phyloP scores from a whole-genome alignment of 2,329 filamentous ascomycete species.

The Venturia oleaginea region DNA sequence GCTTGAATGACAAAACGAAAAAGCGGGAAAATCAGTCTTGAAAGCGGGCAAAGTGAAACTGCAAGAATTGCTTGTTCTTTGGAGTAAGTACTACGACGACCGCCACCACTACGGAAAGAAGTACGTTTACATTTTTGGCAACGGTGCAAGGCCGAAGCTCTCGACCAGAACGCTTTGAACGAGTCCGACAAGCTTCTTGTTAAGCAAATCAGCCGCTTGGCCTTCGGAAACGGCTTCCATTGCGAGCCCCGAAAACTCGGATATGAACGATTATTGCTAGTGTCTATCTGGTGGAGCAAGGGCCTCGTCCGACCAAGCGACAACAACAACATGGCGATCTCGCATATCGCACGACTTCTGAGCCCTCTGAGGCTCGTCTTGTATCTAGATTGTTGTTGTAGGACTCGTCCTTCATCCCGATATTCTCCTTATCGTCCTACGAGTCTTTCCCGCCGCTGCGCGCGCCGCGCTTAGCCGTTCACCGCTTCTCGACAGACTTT shows the following conservation, averaged over 20 bases:
- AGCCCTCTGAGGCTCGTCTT: too few relatives aligned
- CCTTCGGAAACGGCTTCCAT: background rate
- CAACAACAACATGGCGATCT: too few relatives aligned
- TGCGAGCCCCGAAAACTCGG: background rate
- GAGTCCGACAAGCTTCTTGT: background rate
- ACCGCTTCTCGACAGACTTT: too few relatives aligned
- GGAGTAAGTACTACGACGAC: background rate
- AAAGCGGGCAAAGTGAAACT: background rate
- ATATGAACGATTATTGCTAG: background rate
- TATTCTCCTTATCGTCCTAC: too few relatives aligned
- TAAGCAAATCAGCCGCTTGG: background rate
- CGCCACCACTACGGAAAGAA: background rate
- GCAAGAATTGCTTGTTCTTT: background rate
- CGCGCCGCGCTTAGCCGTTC: too few relatives aligned
- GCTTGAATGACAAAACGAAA: background rate
- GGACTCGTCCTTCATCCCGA: too few relatives aligned
- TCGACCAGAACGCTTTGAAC: background rate
- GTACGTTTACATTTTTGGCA: background rate
- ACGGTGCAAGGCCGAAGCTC: background rate
- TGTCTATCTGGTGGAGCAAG: too few relatives aligned
- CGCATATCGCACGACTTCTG: too few relatives aligned
- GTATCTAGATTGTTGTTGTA: too few relatives aligned
- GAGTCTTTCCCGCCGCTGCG: too few relatives aligned
- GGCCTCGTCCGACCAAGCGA: too few relatives aligned
- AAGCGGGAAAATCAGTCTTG: background rate